Base-by-base conservation (phyloP, 1,284 basidiomycete species). In the Cryptococcus sp. region DNA sequence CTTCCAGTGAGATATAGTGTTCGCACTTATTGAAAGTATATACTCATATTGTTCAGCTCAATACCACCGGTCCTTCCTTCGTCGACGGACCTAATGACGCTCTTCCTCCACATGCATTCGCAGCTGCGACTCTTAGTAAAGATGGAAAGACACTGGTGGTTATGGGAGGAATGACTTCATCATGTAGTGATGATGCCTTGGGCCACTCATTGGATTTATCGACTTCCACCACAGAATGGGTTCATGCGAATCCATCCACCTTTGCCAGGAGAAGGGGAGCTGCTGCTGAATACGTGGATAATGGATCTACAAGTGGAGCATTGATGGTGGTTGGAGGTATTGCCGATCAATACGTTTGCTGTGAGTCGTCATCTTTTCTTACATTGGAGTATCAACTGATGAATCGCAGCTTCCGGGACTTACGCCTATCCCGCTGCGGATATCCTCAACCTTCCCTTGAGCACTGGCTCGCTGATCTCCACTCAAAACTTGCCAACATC, bases 51-150 rank as follows among this genome's bases (percentile, higher is more conserved):
- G 14, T 4, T 4, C 53, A 72, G 72, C 68, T 77, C 62, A 71
- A 71, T 58, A 54, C 62, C 15, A 61, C 67, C 14, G 65, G 60
- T 50, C 66, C 74, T 1, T 58, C 65, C 4, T 75, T 75, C 66
- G 51, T 51, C 32, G 51, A 54, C 6, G 73, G 69, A 2, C 64
- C 70, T 8, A 70, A 62, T 43, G 33, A 55, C 13, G 63, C 62
- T 31, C 69, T 77, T 10, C 72, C 74, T 0, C 68, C 76, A 2
- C 74, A 76, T 47, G 73, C 76, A 8, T 77, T 74, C 52, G 74
- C 70, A 14, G 61, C 71, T 5, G 60, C 70, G 42, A 60, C 67
- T 1, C 48, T 64, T 14, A 65, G 64, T 5, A 38, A 62, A 14
- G 63, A 69, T 31, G 61, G 58, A 2, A 54, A 57, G 8, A 63